Conservation (phyloP, 352 stramenopile species). For the Globisporangium cystogenes region DNA sequence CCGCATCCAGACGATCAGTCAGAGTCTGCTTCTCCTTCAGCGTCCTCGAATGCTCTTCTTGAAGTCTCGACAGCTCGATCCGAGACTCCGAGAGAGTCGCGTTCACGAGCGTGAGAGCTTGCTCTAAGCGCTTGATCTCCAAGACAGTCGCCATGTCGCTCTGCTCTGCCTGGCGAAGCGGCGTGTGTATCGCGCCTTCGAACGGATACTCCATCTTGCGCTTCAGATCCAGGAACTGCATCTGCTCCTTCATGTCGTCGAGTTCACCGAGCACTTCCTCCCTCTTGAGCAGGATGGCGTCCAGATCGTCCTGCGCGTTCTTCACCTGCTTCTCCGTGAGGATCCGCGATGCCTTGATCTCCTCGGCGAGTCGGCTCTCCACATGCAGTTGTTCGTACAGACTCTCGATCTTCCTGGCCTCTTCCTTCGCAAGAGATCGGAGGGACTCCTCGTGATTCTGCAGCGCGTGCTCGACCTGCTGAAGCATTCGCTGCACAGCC, state of each 20-base stretch:
- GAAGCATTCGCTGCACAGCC: slow-evolving; percentile 44
- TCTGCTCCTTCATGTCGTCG: slow-evolving; percentile 43
- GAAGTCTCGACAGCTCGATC: slow-evolving; percentile 37
- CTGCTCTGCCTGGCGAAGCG: not conserved
- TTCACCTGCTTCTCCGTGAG: slow-evolving; percentile 24
- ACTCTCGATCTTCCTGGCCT: slow-evolving; percentile 36
- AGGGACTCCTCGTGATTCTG: slow-evolving; percentile 43
- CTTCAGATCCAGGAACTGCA: slow-evolving; percentile 38
- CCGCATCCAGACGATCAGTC: slow-evolving; percentile 24
- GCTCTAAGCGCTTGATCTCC: slow-evolving; percentile 36
- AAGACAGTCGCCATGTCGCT: slow-evolving; percentile 13
- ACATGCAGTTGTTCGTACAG: slow-evolving; percentile 51
- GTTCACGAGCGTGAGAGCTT: slow-evolving; percentile 37
- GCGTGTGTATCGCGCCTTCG: slow-evolving; percentile 2
- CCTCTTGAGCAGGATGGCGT: slow-evolving; percentile 30
- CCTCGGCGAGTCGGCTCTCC: slow-evolving; percentile 37
- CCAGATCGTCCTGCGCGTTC: slow-evolving; percentile 25
- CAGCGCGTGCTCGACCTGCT: slow-evolving; percentile 37
- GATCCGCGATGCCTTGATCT: slow-evolving; percentile 27
- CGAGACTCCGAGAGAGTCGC: slow-evolving; percentile 28
- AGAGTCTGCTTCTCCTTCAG: slow-evolving; percentile 48
- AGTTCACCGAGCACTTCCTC: slow-evolving; percentile 28
- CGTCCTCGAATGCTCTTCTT: slow-evolving; percentile 28
- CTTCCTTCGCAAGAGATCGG: slow-evolving; percentile 35
- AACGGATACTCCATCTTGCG: slow-evolving; percentile 30